Evolutionary conservation across 768 basidiomycete species (phyloP), one percentile per base, ranked within the genome.

Genomic region (Lactarius indigo): DNA sequence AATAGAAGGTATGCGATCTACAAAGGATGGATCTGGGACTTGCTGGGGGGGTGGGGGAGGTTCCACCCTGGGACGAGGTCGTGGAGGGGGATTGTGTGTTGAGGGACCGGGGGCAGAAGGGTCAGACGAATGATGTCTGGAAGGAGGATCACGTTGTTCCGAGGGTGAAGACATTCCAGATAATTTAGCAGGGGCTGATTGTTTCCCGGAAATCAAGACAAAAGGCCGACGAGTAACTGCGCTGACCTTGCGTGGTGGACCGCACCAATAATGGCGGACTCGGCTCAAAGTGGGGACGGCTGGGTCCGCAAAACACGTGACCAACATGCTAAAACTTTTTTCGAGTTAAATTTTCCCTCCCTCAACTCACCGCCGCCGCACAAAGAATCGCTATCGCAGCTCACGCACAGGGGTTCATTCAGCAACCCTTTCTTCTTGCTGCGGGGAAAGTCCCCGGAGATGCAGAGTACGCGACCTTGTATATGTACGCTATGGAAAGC

Each of bases 361-460:
- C 70, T 71, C 70, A 66, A 67, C 69, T 28, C n/a, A 50, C 64
- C 63, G 72, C 73, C 82, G 86, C 83, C 84, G 88, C 81, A 78
- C 76, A 85, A 90, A 90, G 89, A 85, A 90, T 86, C 89, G 90
- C 86, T 78, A 77, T 92, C 90, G 86, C 90, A 91, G 90, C 85
- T 83, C 77, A 83, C 90, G 80, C 76, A 90, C 90, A 82, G 84
- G 80, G 80, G 83, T 82, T 77, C 71, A 44, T 59, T 44, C 65
- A 66, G 63, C 64, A 75, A 79, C 82, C 81, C 82, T 78, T 68
- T 63, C 64, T 69, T 82, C 79, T 69, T 71, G 88, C 90, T 91
- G 90, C 87, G 90, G 90, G 90, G 89, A 91, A 92, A 91, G 90
- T 91, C 90, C 88, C 90, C 90, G 90, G 90, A 91, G 90, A 84